Evolutionary conservation across 2,329 filamentous ascomycete species (phyloP).

Genomic region (Biscogniauxia mediterranea): DNA sequence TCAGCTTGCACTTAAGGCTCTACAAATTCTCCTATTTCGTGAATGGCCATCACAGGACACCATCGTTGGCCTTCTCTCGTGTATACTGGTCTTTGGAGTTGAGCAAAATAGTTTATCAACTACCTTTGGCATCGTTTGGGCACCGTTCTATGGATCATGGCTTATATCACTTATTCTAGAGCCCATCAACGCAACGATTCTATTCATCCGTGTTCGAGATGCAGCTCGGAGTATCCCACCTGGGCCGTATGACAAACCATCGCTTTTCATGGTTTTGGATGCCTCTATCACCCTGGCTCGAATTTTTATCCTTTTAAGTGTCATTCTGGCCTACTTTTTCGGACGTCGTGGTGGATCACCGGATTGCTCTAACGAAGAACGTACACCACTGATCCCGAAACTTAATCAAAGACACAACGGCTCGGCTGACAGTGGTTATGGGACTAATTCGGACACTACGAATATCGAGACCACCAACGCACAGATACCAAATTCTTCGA

Average conservation of each 20-base stretch:
- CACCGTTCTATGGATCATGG: slow-evolving; percentile 64
- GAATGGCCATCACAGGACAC: slow-evolving; percentile 45
- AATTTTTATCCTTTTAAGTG: slow-evolving; percentile 31
- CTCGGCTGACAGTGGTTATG: slow-evolving; percentile 40
- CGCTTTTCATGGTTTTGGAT: slow-evolving; percentile 28
- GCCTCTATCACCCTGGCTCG: slow-evolving; percentile 33
- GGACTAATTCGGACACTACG: slow-evolving; percentile 40
- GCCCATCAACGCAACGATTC: slow-evolving; percentile 41
- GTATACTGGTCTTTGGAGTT: slow-evolving; percentile 62
- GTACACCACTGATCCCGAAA: slow-evolving; percentile 55
- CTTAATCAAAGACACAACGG: slow-evolving; percentile 30
- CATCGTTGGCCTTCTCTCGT: slow-evolving; percentile 59
- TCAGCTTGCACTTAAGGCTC: slow-evolving; percentile 44
- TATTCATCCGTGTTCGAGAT: slow-evolving; percentile 26
- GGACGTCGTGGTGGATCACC: slow-evolving; percentile 19
- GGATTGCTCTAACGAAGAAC: slow-evolving; percentile 48
- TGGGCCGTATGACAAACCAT: slow-evolving; percentile 9
- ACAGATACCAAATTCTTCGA: slow-evolving; percentile 32
- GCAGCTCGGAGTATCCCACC: slow-evolving; percentile 7
- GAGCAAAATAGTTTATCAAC: slow-evolving; percentile 55
- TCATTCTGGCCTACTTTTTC: slow-evolving; percentile 28
- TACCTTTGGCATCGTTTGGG: slow-evolving; percentile 52
- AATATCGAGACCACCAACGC: slow-evolving; percentile 36
- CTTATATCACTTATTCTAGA: slow-evolving; percentile 58
- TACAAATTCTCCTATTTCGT: slow-evolving; percentile 34